Conservation (phyloP, 2,329 filamentous ascomycete species). For the Monilinia fructicola region DNA sequence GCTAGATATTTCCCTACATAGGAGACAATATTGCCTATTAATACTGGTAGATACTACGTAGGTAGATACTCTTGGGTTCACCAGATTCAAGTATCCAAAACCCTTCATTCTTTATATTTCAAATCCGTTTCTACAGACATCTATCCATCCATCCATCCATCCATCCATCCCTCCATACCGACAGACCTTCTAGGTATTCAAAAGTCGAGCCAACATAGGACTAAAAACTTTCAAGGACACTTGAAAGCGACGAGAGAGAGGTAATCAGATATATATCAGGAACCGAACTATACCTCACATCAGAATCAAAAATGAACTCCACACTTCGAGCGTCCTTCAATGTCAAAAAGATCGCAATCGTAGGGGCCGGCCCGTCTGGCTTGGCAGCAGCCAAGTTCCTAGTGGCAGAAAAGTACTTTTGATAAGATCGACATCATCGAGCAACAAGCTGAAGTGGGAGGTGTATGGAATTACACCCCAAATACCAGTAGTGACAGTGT, state of each 20-base stretch:
- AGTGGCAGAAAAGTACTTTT: slow-evolving; percentile 69
- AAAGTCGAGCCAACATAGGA: too few species aligned
- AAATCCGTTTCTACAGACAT: not conserved
- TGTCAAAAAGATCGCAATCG: slow-evolving; percentile 67
- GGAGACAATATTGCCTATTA: too few species aligned
- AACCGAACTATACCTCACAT: too few species aligned
- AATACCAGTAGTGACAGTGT: slow-evolving; percentile 48
- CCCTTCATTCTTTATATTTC: not conserved
- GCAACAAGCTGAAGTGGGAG: slow-evolving; percentile 73
- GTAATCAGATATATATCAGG: not conserved
- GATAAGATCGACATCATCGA: slow-evolving; percentile 75
- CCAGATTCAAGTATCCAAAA: not conserved
- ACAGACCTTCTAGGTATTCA: too few species aligned
- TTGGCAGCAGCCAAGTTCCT: slow-evolving; percentile 80
- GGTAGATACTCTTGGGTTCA: not conserved
- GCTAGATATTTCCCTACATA: too few species aligned
- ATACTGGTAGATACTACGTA: too few species aligned
- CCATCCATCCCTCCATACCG: not conserved
- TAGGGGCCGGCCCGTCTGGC: slow-evolving; percentile 81
- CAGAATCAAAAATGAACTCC: slow-evolving; percentile 32
- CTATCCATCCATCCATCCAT: too few species aligned
- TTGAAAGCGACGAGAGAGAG: not conserved
- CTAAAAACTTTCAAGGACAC: not conserved
- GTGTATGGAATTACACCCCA: slow-evolving; percentile 78
- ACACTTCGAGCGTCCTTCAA: slow-evolving; percentile 30